Evolutionary conservation across 257 asterid species (phyloP).

Genomic region (Fraxinus americana): DNA sequence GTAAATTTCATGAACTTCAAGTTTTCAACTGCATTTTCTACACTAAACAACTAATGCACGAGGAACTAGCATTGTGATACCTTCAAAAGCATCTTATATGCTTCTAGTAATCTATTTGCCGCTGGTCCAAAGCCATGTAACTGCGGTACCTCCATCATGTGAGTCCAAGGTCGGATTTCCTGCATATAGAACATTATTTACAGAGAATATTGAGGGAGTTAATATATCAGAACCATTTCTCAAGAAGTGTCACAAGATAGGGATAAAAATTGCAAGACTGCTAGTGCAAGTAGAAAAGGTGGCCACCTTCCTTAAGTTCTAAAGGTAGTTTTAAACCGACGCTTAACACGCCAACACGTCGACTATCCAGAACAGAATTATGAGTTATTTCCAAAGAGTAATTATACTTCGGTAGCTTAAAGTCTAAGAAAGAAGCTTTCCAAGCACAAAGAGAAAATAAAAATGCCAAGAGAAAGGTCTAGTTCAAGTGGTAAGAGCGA

Average conservation of each 20-base stretch:
- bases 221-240: constrained; percentile 2
- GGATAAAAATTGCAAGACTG: not conserved
- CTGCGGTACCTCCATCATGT: constrained; percentile 99
- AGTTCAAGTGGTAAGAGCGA: too few relatives aligned
- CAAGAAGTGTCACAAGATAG: not conserved
- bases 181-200: constrained; percentile 30
- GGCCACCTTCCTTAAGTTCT: constrained; percentile 2
- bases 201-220: not conserved
- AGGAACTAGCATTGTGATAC: constrained; percentile 38
- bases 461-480: not conserved
- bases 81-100: constrained; percentile 97
- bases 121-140: constrained; percentile 99
- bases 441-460: not conserved
- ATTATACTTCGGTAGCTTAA: not conserved
- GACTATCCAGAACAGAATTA: not conserved
- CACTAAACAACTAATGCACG: constrained; percentile 15
- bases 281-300: not conserved
- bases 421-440: not conserved
- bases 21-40: constrained; percentile 11
- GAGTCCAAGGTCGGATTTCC: constrained; percentile 99
- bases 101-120: constrained; percentile 92
- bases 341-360: not conserved
- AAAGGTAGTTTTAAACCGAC: not conserved
- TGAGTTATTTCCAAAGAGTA: not conserved
- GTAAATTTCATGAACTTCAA: not conserved